Conservation (phyloP, 345 rosid genomes). For the Firmiana major region DNA sequence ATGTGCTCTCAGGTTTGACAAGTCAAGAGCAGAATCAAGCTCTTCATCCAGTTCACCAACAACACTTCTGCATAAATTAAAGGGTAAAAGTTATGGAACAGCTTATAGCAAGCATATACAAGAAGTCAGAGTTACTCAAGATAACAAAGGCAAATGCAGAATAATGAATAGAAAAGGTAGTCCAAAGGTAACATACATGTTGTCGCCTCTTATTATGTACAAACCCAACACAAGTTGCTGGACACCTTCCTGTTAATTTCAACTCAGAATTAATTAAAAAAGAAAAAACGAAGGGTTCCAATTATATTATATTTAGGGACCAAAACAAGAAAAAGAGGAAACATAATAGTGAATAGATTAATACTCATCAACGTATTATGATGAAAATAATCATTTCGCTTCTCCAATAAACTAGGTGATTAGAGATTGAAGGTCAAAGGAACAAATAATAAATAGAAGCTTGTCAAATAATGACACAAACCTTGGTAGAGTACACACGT, state of each 20-base stretch:
- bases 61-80: slow-evolving; percentile 58
- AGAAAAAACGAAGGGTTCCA: neutral
- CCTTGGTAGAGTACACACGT: slow-evolving; percentile 89
- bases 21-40: slow-evolving; percentile 70
- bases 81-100: neutral
- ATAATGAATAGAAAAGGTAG: neutral
- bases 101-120: neutral
- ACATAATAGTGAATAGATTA: neutral
- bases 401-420: neutral
- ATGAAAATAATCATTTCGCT: neutral
- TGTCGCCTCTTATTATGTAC: slow-evolving; percentile 96
- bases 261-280: neutral
- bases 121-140: neutral
- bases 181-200: slow-evolving; percentile 51
- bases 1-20: slow-evolving; percentile 87
- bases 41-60: slow-evolving; percentile 92
- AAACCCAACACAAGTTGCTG: slow-evolving; percentile 88
- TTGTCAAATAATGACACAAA: slow-evolving; percentile 10
- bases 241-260: slow-evolving; percentile 76
- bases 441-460: neutral
- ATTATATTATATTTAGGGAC: neutral
- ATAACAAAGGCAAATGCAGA: neutral
- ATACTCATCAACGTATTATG: neutral
- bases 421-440: neutral
- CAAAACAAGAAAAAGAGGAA: neutral